These are phyloP conservation scores for Digitaria exilis DNA, from an alignment of 202 grass and related monocot species.

Conservation along the genomic window DNA sequence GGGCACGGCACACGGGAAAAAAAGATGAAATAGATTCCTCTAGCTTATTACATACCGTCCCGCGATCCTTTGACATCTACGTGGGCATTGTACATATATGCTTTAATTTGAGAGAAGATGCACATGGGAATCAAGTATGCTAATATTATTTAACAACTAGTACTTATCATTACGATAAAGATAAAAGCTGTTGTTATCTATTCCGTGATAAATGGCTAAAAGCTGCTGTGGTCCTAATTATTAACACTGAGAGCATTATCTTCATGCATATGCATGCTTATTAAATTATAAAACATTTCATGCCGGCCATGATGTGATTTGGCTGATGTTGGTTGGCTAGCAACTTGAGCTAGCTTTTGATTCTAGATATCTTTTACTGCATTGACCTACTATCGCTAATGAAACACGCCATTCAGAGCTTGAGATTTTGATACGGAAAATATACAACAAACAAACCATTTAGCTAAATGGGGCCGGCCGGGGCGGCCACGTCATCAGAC, in stretches of 20 bases:
- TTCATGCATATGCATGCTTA: background rate
- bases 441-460: background rate
- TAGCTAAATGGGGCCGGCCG: background rate
- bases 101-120: background rate
- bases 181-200: background rate
- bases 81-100: too few species aligned
- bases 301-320: slow-evolving; percentile 27
- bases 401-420: background rate
- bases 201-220: background rate
- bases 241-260: background rate
- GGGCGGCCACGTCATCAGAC: background rate
- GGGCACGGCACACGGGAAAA: too few species aligned
- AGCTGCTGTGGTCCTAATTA: background rate
- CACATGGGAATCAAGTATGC: background rate
- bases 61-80: too few species aligned
- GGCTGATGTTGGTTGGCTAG: background rate
- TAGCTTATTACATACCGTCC: too few species aligned
- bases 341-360: slow-evolving; percentile 25
- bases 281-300: background rate
- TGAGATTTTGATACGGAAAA: background rate
- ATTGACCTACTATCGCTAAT: slow-evolving; percentile 2
- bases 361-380: background rate
- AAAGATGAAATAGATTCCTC: too few species aligned
- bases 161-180: background rate
- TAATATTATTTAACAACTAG: background rate